Percentiles rank a stretch among this genome's conserved stretches.
phyloP scores from a whole-genome alignment of 1,284 basidiomycete genomes.

The Apiotrichum siamense region DNA sequence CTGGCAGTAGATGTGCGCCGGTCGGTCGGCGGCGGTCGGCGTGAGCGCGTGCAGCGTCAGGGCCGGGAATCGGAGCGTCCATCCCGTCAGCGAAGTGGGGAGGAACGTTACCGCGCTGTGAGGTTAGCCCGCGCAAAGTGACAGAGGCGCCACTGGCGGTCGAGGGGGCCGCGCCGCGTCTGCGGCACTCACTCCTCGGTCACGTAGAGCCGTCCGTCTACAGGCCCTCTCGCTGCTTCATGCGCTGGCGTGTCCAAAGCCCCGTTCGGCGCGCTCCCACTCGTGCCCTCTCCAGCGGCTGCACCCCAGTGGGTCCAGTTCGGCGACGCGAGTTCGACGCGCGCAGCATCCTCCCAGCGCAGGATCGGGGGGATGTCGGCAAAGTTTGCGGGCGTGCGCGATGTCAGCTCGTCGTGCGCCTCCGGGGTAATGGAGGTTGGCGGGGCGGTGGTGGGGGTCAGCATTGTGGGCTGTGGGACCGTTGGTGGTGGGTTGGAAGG shows the following conservation, averaged over 20 bases:
- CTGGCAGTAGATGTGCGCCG: conserved; percentile 79
- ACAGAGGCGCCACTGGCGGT: no score
- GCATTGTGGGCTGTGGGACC: conserved; percentile 17
- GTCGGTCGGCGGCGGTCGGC: conserved; percentile 52
- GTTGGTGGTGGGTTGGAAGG: background rate
- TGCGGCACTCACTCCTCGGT: conserved; percentile 63
- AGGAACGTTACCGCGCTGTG: conserved; percentile 69
- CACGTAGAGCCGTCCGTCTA: conserved; percentile 65
- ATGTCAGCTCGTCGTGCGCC: conserved; percentile 60
- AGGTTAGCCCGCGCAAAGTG: background rate
- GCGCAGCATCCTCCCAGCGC: conserved; percentile 64
- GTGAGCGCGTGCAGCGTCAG: conserved; percentile 86
- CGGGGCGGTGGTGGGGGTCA: conserved; percentile 16
- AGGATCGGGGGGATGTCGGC: conserved; percentile 71
- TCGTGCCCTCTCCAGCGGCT: background rate
- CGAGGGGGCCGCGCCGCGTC: no score
- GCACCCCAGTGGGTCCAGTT: conserved; percentile 51
- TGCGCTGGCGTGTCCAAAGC: no score
- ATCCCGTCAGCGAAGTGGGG: conserved; percentile 55
- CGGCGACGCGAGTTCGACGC: conserved; percentile 60
- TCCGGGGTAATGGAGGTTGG: conserved; percentile 56
- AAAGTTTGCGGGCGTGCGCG: conserved; percentile 73
- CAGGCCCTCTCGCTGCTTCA: conserved; percentile 13
- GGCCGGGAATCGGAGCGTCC: conserved; percentile 72
- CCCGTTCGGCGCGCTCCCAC: background rate